These are phyloP conservation scores for Pulveroboletus sp. DNA, from an alignment of 768 basidiomycete species.

Conservation along the genomic window DNA sequence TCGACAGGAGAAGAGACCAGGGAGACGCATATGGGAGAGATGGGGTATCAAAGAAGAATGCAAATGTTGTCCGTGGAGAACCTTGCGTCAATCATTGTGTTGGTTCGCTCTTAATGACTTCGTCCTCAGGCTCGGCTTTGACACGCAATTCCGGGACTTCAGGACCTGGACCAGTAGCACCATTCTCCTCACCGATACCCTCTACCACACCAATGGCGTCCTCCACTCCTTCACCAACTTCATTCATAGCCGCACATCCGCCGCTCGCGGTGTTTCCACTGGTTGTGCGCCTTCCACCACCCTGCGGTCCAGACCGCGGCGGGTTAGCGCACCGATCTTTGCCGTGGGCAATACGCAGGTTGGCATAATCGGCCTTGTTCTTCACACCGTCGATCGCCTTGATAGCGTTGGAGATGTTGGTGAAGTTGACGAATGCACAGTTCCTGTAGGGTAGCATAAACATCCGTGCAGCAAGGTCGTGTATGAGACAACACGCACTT, in stretches of 20 bases:
- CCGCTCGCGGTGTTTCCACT: constrained; percentile 35
- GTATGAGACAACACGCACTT: no score
- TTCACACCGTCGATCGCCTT: constrained; percentile 98
- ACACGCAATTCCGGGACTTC: constrained; percentile 43
- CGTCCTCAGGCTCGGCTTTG: constrained; percentile 32
- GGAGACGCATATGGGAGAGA: constrained; percentile 26
- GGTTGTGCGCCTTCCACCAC: constrained; percentile 49
- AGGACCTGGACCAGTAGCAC: constrained; percentile 21
- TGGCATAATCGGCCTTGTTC: constrained; percentile 84
- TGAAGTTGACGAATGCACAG: constrained; percentile 95
- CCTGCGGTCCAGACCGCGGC: constrained; percentile 78
- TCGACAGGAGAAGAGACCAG: constrained; percentile 17
- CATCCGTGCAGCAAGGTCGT: constrained; percentile 25
- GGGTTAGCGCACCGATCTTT: constrained; percentile 96
- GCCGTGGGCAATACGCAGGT: constrained; percentile 88
- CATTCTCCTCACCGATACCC: constrained; percentile 24
- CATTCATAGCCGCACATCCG: constrained; percentile 8
- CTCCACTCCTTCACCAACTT: constrained; percentile 20
- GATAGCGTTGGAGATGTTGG: constrained; percentile 91
- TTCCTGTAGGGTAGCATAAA: constrained; percentile 48
- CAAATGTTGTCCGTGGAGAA: constrained; percentile 27
- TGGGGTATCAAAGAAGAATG: constrained; percentile 30
- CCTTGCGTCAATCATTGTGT: constrained; percentile 8
- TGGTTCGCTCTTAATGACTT: constrained; percentile 24
- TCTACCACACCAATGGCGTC: constrained; percentile 24